Conservation (phyloP, 495 filamentous ascomycete genomes). For the Xylaria bambusicola region DNA sequence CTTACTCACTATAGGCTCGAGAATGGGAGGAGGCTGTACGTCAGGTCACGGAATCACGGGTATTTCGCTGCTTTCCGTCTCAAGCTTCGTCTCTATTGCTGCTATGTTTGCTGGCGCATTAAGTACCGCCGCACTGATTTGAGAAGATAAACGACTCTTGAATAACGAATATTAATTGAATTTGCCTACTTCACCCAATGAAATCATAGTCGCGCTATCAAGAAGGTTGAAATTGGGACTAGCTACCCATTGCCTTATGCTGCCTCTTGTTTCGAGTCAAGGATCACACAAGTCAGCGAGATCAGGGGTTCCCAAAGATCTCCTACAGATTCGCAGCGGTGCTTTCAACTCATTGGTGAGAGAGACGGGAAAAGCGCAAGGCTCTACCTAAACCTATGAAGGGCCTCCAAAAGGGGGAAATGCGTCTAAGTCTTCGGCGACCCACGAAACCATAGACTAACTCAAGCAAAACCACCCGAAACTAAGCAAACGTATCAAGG, state of each 20-base stretch:
- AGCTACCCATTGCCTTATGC: no score
- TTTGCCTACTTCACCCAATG: neutral
- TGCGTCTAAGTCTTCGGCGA: slow-evolving; percentile 5
- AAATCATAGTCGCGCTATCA: neutral
- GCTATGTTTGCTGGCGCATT: slow-evolving; percentile 51
- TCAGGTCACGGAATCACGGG: slow-evolving; percentile 63
- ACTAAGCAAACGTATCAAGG: neutral
- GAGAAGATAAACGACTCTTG: neutral
- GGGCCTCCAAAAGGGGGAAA: no score
- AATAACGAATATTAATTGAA: neutral
- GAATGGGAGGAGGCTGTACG: slow-evolving; percentile 60
- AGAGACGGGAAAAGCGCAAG: no score
- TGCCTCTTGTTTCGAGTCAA: no score
- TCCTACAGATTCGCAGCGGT: no score
- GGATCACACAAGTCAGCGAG: no score
- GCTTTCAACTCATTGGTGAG: no score
- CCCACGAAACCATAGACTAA: no score
- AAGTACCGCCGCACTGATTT: slow-evolving; percentile 1
- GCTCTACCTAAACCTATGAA: no score
- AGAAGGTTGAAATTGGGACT: no score
- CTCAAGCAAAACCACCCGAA: neutral
- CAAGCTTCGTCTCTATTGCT: slow-evolving; percentile 55
- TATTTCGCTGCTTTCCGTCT: slow-evolving; percentile 49
- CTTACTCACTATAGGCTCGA: slow-evolving; percentile 53
- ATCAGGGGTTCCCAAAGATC: no score